Evolutionary conservation across 129 eudicot genomes (phyloP), one percentile per base, ranked within the genome.

Genomic region (Flaveria linearis): DNA sequence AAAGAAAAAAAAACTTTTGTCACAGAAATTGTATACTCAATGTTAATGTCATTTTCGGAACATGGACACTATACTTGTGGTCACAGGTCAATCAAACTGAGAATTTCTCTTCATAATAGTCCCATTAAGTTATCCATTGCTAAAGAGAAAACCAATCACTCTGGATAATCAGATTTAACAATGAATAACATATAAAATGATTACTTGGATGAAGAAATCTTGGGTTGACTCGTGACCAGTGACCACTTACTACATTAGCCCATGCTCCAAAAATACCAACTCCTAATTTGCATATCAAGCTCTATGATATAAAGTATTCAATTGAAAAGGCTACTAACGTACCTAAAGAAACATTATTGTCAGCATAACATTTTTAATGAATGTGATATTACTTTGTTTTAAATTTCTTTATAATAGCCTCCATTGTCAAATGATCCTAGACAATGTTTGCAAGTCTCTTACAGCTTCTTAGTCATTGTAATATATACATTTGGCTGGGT

Each of bases 141-240:
- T 57, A 57, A 57, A 57, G 28, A 20, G 28, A 20, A 57, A 57
- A 57, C 22, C 10, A 20, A 57, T 57, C 64, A 57, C 64, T 20
- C 14, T 10, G 3, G 15, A 57, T 22, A 11, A 57, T 57, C 28
- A 57, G 23, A 57, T 9, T 57, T 9, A 57, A 9, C 61, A 17
- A 55, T 55, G 61, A 55, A 51, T 51, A 51, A 51, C 60, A 53
- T 53, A 53, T 13, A 53, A 53, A 50, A 17, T 18, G 60, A 53
- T 16, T 53, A n/a, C 60, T 53, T 6, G 60, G 60, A 53, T 53
- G 60, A 53, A n/a, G 60, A 53, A 53, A n/a, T 53, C 60, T 53
- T 53, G 60, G 60, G 12, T 57, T 57, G 28, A 12, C 9, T 22
- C 23, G 28, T 30, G 1, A 57, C 64, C 26, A 57, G 30, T 57